Conservation (phyloP, 148 eudicot genomes). For the Chenopodium quinoa region DNA sequence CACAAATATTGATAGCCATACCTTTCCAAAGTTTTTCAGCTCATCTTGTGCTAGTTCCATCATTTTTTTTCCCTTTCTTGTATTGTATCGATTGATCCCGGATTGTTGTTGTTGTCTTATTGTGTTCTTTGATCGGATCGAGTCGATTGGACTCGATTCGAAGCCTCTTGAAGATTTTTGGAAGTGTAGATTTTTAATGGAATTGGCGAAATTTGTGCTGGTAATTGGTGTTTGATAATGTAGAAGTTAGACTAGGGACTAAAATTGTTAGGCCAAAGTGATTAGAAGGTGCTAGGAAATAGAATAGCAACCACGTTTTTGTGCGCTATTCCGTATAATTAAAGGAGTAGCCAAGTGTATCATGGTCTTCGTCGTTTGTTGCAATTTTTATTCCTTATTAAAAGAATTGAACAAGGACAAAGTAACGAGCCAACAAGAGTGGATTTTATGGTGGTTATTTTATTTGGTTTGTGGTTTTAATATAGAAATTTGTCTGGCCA, state of each 20-base stretch:
- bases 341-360: neutral
- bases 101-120: neutral
- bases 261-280: neutral
- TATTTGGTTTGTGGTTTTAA: neutral
- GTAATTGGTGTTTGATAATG: neutral
- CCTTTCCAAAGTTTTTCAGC: slow-evolving; percentile 33
- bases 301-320: neutral
- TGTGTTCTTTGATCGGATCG: neutral
- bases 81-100: neutral
- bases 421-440: neutral
- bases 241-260: neutral
- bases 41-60: slow-evolving; percentile 47
- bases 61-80: neutral
- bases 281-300: neutral
- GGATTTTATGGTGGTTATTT: neutral
- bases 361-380: neutral
- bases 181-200: no score
- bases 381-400: neutral
- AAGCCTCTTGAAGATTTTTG: no score
- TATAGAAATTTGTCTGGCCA: neutral
- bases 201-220: no score
- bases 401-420: neutral
- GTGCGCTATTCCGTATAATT: no score
- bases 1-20: slow-evolving; percentile 34
- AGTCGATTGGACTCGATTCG: no score